Evolutionary conservation across 257 asterid species (phyloP).

Genomic region (Eucommia ulmoides): DNA sequence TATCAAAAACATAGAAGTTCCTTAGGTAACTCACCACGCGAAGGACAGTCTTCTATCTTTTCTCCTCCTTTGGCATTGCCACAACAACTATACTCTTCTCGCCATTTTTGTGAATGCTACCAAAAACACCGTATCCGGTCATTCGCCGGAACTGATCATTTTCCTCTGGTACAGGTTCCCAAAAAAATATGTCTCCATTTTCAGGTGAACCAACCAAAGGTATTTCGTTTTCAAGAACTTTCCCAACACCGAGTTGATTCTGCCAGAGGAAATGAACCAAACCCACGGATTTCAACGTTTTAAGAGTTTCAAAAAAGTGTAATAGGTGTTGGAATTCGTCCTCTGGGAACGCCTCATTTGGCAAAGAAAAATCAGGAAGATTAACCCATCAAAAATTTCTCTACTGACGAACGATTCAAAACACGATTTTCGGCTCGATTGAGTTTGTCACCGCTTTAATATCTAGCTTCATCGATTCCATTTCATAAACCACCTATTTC

Average conservation of each 20-base stretch:
- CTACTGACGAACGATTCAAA: constrained; percentile 82
- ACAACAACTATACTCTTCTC: constrained; percentile 78
- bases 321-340: constrained; percentile 21
- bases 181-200: constrained; percentile 80
- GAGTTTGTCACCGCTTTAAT: constrained; percentile 62
- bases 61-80: no score
- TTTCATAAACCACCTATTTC: constrained; percentile 49
- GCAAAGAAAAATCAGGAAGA: constrained; percentile 23
- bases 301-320: constrained; percentile 53
- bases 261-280: constrained; percentile 40
- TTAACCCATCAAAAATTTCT: constrained; percentile 53
- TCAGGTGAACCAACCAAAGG: constrained; percentile 70
- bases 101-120: constrained; percentile 83
- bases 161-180: constrained; percentile 82
- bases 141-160: constrained; percentile 58
- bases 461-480: constrained; percentile 82
- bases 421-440: constrained; percentile 34
- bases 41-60: no score
- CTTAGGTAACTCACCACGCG: no score
- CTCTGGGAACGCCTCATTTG: constrained; percentile 10
- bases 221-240: constrained; percentile 65
- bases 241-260: constrained; percentile 46
- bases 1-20: no score
- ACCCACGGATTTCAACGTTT: constrained; percentile 33
- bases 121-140: constrained; percentile 78